Percentiles rank a stretch among this genome's conserved stretches.
Conservation (phyloP, 2,329 filamentous ascomycete species). For the Zasmidium citrigriseum region DNA sequence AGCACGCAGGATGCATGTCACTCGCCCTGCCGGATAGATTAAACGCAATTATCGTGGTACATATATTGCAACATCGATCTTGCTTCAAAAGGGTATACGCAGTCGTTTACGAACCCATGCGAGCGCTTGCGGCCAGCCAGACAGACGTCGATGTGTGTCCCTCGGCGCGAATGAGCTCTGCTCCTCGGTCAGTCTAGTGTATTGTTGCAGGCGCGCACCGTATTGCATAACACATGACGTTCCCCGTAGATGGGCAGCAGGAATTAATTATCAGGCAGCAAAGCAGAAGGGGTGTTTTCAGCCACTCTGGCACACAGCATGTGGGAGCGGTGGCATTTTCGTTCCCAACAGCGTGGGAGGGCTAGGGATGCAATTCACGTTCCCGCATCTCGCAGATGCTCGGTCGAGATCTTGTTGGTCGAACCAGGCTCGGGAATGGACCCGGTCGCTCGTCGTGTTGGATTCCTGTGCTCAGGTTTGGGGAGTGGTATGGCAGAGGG, state of each 20-base stretch:
- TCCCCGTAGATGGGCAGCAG: slow-evolving; percentile 15
- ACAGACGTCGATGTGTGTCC: slow-evolving; percentile 9
- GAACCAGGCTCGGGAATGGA: slow-evolving; percentile 16
- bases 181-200: too few species aligned
- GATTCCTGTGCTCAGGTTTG: slow-evolving; percentile 10
- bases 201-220: slow-evolving; percentile 9
- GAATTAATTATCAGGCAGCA: slow-evolving; percentile 22
- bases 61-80: slow-evolving; percentile 12
- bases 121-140: slow-evolving; percentile 10
- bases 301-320: slow-evolving; percentile 26
- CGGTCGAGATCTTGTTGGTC: slow-evolving; percentile 25
- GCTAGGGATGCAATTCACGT: slow-evolving; percentile 23
- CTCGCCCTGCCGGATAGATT: slow-evolving; percentile 19
- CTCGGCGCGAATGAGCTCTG: too few species aligned
- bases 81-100: slow-evolving; percentile 22
- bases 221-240: slow-evolving; percentile 26
- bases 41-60: slow-evolving; percentile 23
- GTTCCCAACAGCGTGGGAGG: slow-evolving; percentile 19
- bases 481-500: slow-evolving; percentile 3
- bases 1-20: slow-evolving; percentile 17
- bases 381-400: slow-evolving; percentile 26
- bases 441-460: slow-evolving; percentile 13
- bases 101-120: slow-evolving; percentile 10
- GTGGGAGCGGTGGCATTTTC: slow-evolving; percentile 23
- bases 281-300: slow-evolving; percentile 19